These are phyloP conservation scores for Nannizziopsis barbatae DNA, from an alignment of 2,329 filamentous ascomycete genomes.

Conservation along the genomic window DNA sequence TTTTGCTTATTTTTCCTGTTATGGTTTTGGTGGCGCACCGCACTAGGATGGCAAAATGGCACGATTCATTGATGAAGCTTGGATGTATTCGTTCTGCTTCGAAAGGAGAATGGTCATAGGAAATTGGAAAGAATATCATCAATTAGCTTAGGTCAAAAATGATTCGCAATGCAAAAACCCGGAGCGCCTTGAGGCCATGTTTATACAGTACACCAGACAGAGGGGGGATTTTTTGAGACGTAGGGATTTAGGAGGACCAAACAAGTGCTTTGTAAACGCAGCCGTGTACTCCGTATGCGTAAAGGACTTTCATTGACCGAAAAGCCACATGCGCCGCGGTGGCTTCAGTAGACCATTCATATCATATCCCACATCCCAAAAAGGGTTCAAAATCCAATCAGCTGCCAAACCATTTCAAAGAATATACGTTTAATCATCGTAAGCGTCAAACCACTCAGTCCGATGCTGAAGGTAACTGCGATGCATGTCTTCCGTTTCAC, in stretches of 20 bases:
- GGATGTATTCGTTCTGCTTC: too few species aligned
- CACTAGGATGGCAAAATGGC: background rate
- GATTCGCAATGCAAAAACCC: background rate
- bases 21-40: background rate
- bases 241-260: background rate
- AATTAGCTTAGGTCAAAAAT: background rate
- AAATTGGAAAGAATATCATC: background rate
- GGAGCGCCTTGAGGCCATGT: background rate
- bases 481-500: background rate
- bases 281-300: too few species aligned
- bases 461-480: background rate
- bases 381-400: background rate
- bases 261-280: too few species aligned
- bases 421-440: slow-evolving; percentile 1
- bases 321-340: too few species aligned
- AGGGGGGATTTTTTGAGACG: background rate
- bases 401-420: background rate
- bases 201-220: background rate
- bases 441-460: background rate
- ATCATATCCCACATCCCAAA: background rate
- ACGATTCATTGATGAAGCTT: too few species aligned
- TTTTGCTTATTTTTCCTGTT: background rate
- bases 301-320: too few species aligned
- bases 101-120: background rate
- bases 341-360: too few species aligned